phyloP scores from a whole-genome alignment of 2,329 filamentous ascomycete species.

The Epichloe aotearoae region DNA sequence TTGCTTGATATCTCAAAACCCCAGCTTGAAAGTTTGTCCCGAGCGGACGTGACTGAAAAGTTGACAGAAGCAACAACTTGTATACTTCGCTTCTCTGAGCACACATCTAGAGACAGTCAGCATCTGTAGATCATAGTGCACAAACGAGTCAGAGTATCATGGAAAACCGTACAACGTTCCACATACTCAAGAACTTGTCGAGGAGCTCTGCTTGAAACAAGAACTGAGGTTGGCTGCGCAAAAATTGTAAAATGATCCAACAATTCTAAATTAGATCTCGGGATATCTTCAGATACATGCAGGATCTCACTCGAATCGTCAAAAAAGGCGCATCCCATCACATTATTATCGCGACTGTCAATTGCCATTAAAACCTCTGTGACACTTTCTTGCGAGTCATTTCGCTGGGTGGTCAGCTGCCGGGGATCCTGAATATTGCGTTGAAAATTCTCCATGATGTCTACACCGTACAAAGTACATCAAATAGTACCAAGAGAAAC shows the following conservation, averaged over 20 bases:
- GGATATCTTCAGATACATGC: constrained; percentile 65
- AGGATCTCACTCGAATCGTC: constrained; percentile 55
- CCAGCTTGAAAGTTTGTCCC: constrained; percentile 1
- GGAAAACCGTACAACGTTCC: not conserved
- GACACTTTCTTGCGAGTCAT: not conserved
- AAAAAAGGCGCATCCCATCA: constrained; percentile 77
- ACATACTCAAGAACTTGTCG: constrained; percentile 20
- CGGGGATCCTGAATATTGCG: not conserved
- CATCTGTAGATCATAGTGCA: constrained; percentile 10
- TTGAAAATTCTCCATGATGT: not conserved
- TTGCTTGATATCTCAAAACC: not conserved
- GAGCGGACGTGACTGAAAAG: constrained; percentile 1
- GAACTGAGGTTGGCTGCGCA: constrained; percentile 39
- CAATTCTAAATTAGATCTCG: constrained; percentile 52
- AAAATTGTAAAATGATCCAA: constrained; percentile 48
- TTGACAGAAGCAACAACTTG: constrained; percentile 1
- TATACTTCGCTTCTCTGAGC: not conserved
- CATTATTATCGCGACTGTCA: constrained; percentile 55
- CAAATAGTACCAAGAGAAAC: no score
- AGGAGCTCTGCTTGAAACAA: constrained; percentile 36
- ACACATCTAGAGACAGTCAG: constrained; percentile 1
- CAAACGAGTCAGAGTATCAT: not conserved
- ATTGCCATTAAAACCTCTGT: constrained; percentile 66
- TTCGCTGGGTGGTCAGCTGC: not conserved
- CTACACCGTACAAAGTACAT: no score